These are phyloP conservation scores for Trichoderma erinaceum DNA, from an alignment of 495 filamentous ascomycete species.

Conservation along the genomic window DNA sequence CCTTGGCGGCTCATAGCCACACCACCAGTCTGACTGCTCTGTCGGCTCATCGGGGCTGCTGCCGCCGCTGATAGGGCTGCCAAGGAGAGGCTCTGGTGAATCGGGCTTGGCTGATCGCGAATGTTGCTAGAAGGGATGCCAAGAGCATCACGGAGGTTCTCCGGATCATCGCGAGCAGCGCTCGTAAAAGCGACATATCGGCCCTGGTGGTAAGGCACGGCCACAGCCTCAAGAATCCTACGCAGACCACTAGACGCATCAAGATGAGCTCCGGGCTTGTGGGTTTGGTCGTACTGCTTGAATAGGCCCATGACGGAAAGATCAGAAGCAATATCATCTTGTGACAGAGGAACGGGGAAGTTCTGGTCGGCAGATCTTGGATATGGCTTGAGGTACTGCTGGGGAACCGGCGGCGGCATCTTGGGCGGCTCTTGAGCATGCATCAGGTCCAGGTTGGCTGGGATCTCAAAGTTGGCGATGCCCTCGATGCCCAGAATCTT, in stretches of 20 bases:
- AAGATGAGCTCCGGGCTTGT: constrained; percentile 40
- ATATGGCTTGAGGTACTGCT: constrained; percentile 45
- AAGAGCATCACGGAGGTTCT: constrained; percentile 35
- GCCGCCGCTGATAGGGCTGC: constrained; percentile 18
- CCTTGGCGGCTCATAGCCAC: constrained; percentile 43
- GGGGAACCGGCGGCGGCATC: constrained; percentile 54
- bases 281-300: constrained; percentile 36
- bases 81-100: constrained; percentile 24
- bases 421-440: constrained; percentile 43
- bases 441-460: constrained; percentile 47
- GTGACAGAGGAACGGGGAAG: constrained; percentile 45
- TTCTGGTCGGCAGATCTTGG: constrained; percentile 36
- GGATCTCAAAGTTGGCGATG: constrained; percentile 57
- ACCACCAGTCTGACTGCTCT: constrained; percentile 37
- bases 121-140: constrained; percentile 31
- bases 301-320: constrained; percentile 49
- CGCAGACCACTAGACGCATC: constrained; percentile 38
- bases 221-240: constrained; percentile 38
- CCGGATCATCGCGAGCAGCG: constrained; percentile 38
- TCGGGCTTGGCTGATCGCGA: constrained; percentile 27
- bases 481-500: constrained; percentile 52
- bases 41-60: constrained; percentile 42
- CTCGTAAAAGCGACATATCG: constrained; percentile 37
- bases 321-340: constrained; percentile 55
- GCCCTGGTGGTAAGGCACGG: constrained; percentile 30